Conservation (phyloP, 148 eudicot genomes). For the Cornus controversa region DNA sequence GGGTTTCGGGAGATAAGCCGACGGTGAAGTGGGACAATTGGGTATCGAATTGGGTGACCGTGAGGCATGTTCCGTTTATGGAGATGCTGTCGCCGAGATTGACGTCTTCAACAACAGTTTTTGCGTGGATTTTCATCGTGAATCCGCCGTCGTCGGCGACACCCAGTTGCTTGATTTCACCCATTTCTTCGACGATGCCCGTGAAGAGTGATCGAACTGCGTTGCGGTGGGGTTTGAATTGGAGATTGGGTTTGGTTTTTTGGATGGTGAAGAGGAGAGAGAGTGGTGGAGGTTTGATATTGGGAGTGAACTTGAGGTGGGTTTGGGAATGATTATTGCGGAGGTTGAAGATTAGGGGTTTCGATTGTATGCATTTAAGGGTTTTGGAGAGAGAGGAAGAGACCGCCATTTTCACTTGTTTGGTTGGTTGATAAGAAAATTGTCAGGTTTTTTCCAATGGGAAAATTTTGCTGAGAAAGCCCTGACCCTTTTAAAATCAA, state of each 20-base stretch:
- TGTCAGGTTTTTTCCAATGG: not conserved
- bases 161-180: slow-evolving; percentile 65
- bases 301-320: slow-evolving; percentile 26
- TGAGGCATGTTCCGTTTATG: slow-evolving; percentile 88
- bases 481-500: not conserved
- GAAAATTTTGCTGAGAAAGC: not conserved
- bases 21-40: slow-evolving; percentile 51
- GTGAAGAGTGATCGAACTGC: slow-evolving; percentile 63
- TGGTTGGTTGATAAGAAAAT: not conserved
- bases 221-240: slow-evolving; percentile 7
- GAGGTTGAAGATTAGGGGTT: slow-evolving; percentile 16
- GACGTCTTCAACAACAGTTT: slow-evolving; percentile 65
- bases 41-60: slow-evolving; percentile 64
- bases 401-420: slow-evolving; percentile 13
- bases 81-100: slow-evolving; percentile 91
- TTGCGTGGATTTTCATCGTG: slow-evolving; percentile 61
- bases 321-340: slow-evolving; percentile 2
- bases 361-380: slow-evolving; percentile 27
- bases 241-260: slow-evolving; percentile 21
- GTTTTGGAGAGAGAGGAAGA: slow-evolving; percentile 17
- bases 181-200: slow-evolving; percentile 93
- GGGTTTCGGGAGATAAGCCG: slow-evolving; percentile 82
- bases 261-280: slow-evolving; percentile 30
- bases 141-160: slow-evolving; percentile 50
- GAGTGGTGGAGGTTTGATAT: slow-evolving; percentile 33